Base-by-base conservation (phyloP, 108 stramenopile species). In the Cylindrotheca fusiformis region DNA sequence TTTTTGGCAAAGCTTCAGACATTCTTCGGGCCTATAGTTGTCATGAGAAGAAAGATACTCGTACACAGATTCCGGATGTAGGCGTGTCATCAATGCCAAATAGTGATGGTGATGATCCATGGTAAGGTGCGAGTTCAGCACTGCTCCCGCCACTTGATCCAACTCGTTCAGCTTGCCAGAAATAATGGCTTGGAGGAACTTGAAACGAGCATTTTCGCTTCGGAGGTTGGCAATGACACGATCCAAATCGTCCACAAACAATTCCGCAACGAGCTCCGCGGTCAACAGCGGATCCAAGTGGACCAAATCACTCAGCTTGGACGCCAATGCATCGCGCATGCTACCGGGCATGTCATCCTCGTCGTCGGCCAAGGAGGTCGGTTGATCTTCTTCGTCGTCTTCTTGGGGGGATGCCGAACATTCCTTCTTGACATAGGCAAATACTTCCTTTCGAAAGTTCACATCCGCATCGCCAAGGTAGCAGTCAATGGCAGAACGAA, bases 41-140 rank as follows among this genome's bases (percentile, higher is more conserved):
- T 82, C 79, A 50, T 85, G 81, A 25, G 77, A 74, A 25, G 83
- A 74, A 26, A 91, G 77, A 32, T 91, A 90, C 8, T 82, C 78
- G 68, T 94, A 93, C 44, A 96, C 93, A 45, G 72, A 53, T 25
- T 90, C 90, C 19, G 90, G 90, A 33, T 88, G 79, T 32, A 87
- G 83, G 36, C 71, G 61, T 12, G 83, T 78, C 87, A 91, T 86
- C 1, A 87, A 74, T 19, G 55, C 47, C 49, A 91, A 58, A 52
- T 91, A 91, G 19, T 47, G 66, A 20, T 86, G 83, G 28, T 88
- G 85, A 44, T 91, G 90, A 18, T 81, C 55, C 24, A 65, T 73
- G 0, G 85, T 81, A 33, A 88, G 67, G 51, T 88, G 80, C 28
- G 84, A 76, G 44, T 64, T 71, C 8, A 91, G 69, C 19, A 85